Conservation (phyloP, 768 basidiomycete species). For the Tylopilus felleus region DNA sequence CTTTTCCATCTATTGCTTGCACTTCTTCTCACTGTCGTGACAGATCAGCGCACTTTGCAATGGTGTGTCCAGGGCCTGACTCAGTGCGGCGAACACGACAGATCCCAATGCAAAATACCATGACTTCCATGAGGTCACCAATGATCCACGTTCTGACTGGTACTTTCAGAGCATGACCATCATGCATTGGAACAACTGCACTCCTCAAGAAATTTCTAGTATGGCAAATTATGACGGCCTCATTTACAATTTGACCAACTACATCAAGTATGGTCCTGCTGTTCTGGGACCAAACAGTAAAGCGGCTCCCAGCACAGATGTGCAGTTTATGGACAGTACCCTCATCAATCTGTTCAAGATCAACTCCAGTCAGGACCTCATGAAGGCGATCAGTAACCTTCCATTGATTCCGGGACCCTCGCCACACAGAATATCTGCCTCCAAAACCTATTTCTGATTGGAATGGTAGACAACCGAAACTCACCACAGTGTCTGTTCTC, state of each 20-base stretch:
- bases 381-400: conserved; percentile 64
- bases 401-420: conserved; percentile 58
- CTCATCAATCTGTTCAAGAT: conserved; percentile 76
- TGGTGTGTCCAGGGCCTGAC: conserved; percentile 80
- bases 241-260: conserved; percentile 84
- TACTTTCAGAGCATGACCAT: conserved; percentile 92
- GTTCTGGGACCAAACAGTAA: conserved; percentile 47
- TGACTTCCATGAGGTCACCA: conserved; percentile 90
- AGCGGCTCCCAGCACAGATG: conserved; percentile 41
- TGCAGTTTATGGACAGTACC: conserved; percentile 66
- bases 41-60: conserved; percentile 92
- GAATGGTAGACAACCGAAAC: conserved; percentile 88
- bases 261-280: conserved; percentile 68
- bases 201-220: conserved; percentile 63
- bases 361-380: conserved; percentile 75
- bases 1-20: background rate
- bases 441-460: conserved; percentile 89
- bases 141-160: conserved; percentile 95
- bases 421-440: conserved; percentile 81
- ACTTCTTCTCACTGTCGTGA: background rate
- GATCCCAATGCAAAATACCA: conserved; percentile 82
- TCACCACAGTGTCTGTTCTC: conserved; percentile 91
- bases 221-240: conserved; percentile 71
- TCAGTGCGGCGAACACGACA: conserved; percentile 68
- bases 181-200: conserved; percentile 86